These are phyloP conservation scores for Parathielavia hyrcaniae DNA, from an alignment of 495 filamentous ascomycete species.

Conservation along the genomic window DNA sequence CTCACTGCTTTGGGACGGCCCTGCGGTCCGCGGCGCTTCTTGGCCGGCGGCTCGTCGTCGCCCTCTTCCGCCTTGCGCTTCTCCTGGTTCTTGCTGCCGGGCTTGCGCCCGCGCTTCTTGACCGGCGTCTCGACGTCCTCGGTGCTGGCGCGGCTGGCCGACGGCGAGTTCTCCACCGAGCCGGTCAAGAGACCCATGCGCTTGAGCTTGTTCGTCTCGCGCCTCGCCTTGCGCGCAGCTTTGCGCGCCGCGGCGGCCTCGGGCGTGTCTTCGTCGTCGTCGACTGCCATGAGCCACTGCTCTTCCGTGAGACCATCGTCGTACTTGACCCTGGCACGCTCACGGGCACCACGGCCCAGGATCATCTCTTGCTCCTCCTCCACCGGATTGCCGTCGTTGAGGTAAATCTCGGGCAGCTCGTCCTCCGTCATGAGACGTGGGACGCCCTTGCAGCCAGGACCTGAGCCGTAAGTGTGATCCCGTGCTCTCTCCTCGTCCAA, in stretches of 20 bases:
- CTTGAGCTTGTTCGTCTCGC: constrained; percentile 68
- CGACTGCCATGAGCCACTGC: constrained; percentile 90
- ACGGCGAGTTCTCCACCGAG: constrained; percentile 64
- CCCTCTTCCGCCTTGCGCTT: constrained; percentile 88
- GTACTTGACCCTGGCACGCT: constrained; percentile 87
- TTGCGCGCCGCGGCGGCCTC: constrained; percentile 91
- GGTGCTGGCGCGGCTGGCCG: constrained; percentile 70
- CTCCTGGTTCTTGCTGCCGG: constrained; percentile 54
- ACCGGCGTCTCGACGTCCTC: constrained; percentile 56
- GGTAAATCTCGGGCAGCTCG: constrained; percentile 90
- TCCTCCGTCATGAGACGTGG: constrained; percentile 80
- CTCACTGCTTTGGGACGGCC: constrained; percentile 55
- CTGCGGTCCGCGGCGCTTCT: constrained; percentile 62
- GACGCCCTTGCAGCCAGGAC: constrained; percentile 50
- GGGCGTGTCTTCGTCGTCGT: constrained; percentile 89
- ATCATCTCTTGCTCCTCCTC: constrained; percentile 69
- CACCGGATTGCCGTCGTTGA: constrained; percentile 78
- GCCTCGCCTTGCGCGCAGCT: constrained; percentile 70
- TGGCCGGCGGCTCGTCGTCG: constrained; percentile 69
- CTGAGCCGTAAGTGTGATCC: constrained; percentile 63
- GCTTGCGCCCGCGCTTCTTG: constrained; percentile 74
- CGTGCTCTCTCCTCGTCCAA: constrained; percentile 69
- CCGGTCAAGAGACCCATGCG: constrained; percentile 40
- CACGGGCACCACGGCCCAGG: constrained; percentile 83
- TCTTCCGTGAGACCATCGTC: constrained; percentile 97